These are phyloP conservation scores for Acer saccharum DNA, from an alignment of 345 rosid genomes.

Conservation along the genomic window DNA sequence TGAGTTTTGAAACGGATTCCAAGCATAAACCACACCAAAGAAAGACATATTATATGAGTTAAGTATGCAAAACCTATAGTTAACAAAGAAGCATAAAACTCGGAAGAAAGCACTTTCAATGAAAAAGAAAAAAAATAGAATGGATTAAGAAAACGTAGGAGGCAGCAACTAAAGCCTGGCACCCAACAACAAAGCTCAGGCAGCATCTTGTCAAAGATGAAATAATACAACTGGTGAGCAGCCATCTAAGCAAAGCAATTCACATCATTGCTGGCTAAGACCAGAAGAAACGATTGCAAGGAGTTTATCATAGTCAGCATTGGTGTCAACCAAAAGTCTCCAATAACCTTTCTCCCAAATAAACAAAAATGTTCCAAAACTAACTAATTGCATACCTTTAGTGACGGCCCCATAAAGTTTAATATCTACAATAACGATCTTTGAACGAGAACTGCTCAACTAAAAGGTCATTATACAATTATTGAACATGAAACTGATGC, in stretches of 20 bases:
- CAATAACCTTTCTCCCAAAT: not conserved
- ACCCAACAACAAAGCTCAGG: not conserved
- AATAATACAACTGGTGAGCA: no score
- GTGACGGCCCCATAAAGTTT: no score
- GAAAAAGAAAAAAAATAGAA: not conserved
- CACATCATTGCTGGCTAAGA: not conserved
- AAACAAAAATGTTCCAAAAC: not conserved
- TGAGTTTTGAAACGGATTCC: not conserved
- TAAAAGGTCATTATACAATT: no score
- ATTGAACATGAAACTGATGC: no score
- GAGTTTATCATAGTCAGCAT: not conserved
- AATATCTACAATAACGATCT: no score
- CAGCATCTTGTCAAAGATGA: not conserved
- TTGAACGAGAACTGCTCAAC: no score
- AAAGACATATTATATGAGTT: not conserved
- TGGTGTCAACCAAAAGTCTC: not conserved
- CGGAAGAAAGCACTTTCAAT: not conserved
- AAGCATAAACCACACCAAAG: not conserved
- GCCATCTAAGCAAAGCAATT: not conserved
- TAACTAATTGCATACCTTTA: not conserved
- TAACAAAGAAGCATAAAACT: not conserved
- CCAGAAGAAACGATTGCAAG: not conserved
- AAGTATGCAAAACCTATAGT: not conserved
- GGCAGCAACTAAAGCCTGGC: not conserved
- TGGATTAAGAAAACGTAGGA: no score